These are phyloP conservation scores for Trametes meyenii DNA, from an alignment of 768 basidiomycete genomes.

Conservation along the genomic window DNA sequence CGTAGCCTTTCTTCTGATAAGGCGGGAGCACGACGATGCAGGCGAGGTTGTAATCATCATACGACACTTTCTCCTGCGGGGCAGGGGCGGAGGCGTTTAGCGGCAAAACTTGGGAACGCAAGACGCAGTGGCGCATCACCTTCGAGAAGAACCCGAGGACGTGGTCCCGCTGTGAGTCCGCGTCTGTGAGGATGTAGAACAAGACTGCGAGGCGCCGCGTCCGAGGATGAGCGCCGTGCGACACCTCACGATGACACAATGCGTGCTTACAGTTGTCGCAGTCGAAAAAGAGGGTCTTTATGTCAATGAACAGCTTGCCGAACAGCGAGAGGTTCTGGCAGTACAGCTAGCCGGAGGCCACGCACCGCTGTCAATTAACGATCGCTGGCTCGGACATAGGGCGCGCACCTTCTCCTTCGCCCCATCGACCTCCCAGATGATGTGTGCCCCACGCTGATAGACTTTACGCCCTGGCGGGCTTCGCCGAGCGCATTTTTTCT, in stretches of 20 bases:
- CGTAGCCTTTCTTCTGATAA: conserved; percentile 86
- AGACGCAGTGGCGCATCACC: conserved; percentile 32
- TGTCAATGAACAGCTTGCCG: conserved; percentile 98
- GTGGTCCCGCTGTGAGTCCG: conserved; percentile 75
- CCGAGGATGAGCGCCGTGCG: neutral
- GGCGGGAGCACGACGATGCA: conserved; percentile 96
- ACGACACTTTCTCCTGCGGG: conserved; percentile 85
- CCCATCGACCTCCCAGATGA: conserved; percentile 96
- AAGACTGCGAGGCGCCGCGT: conserved; percentile 53
- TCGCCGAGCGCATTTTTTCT: conserved; percentile 64
- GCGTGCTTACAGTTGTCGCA: conserved; percentile 72
- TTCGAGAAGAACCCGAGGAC: conserved; percentile 82
- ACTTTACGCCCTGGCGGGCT: conserved; percentile 89
- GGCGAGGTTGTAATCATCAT: conserved; percentile 96
- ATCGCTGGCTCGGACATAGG: neutral
- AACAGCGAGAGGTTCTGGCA: conserved; percentile 96
- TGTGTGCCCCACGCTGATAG: conserved; percentile 86
- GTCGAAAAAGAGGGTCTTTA: conserved; percentile 94
- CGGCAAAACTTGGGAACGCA: neutral
- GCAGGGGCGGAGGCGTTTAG: conserved; percentile 5
- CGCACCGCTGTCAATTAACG: conserved; percentile 4
- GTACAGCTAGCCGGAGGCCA: conserved; percentile 63
- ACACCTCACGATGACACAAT: neutral
- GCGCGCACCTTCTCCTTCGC: conserved; percentile 70
- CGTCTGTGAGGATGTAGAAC: conserved; percentile 93